Evolutionary conservation across 208 protist species (phyloP).

Genomic region (Endotrypanum monterogeii): DNA sequence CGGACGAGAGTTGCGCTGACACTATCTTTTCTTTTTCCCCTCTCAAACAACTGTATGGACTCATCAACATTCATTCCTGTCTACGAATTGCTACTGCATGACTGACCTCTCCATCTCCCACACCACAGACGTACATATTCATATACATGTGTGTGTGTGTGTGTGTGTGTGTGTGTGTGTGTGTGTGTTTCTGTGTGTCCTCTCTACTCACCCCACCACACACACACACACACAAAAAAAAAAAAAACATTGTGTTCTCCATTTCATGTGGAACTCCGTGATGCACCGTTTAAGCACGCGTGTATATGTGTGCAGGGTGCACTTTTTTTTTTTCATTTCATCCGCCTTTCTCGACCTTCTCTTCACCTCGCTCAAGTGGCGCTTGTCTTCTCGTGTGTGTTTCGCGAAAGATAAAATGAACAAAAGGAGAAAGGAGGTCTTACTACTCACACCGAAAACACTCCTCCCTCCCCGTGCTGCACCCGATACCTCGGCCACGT

Average conservation of each 20-base stretch:
- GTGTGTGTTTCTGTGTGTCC: no score
- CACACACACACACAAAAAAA: no score
- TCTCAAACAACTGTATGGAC: neutral
- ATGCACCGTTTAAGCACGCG: neutral
- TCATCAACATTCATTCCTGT: neutral
- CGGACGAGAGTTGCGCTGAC: slow-evolving; percentile 21
- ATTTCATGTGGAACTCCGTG: neutral
- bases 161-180: no score
- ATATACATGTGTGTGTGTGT: neutral
- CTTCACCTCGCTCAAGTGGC: neutral
- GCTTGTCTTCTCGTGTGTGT: neutral
- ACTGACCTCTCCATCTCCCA: no score
- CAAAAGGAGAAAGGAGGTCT: no score
- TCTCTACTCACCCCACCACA: no score
- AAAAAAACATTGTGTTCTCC: no score
- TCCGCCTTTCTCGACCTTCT: neutral
- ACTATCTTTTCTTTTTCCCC: neutral
- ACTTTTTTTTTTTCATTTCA: neutral
- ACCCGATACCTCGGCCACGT: no score
- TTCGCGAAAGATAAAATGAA: neutral
- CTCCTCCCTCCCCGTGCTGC: no score
- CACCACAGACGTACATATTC: neutral
- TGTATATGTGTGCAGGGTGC: neutral
- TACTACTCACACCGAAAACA: no score
- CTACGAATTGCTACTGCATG: neutral